Evolutionary conservation across 2,329 filamentous ascomycete genomes (phyloP).

Genomic region (Neonectria faginata): DNA sequence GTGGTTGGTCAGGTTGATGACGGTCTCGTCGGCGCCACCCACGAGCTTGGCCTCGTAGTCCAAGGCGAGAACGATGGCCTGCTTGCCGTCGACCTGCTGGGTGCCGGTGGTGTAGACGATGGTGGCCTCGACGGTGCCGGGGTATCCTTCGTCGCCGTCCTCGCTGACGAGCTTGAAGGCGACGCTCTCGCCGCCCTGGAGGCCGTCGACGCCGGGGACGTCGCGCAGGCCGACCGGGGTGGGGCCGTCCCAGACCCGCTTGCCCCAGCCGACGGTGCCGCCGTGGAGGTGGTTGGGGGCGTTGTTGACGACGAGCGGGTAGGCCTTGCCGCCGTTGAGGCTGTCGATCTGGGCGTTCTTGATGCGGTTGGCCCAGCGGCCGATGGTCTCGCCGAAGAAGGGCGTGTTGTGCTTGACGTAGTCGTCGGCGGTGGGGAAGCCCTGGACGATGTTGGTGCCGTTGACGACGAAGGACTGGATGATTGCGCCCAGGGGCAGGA

Average conservation of each 20-base stretch:
- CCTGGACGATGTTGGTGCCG: slow-evolving; percentile 87
- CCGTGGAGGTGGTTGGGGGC: slow-evolving; percentile 81
- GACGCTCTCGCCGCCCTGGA: slow-evolving; percentile 73
- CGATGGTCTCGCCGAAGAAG: slow-evolving; percentile 95
- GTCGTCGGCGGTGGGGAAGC: slow-evolving; percentile 79
- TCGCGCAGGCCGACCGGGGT: slow-evolving; percentile 64
- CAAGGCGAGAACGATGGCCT: slow-evolving; percentile 79
- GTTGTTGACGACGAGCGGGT: slow-evolving; percentile 80
- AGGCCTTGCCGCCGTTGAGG: slow-evolving; percentile 76
- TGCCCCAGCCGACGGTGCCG: slow-evolving; percentile 82
- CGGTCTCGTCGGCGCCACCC: slow-evolving; percentile 85
- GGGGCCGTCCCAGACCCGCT: slow-evolving; percentile 81
- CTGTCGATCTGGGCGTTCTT: slow-evolving; percentile 75
- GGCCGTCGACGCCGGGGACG: slow-evolving; percentile 62
- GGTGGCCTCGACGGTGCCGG: slow-evolving; percentile 82
- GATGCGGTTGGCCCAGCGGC: slow-evolving; percentile 85
- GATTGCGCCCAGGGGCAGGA: slow-evolving; percentile 81
- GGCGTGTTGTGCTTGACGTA: slow-evolving; percentile 82
- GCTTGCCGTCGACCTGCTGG: slow-evolving; percentile 70
- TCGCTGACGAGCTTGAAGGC: slow-evolving; percentile 74
- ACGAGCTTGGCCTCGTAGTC: slow-evolving; percentile 91
- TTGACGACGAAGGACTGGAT: slow-evolving; percentile 84
- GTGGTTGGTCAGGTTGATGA: slow-evolving; percentile 95
- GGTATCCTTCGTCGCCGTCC: slow-evolving; percentile 91
- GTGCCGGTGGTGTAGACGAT: slow-evolving; percentile 84